phyloP scores from a whole-genome alignment of 805 yeast species.

The Wickerhamiella siamensis region DNA sequence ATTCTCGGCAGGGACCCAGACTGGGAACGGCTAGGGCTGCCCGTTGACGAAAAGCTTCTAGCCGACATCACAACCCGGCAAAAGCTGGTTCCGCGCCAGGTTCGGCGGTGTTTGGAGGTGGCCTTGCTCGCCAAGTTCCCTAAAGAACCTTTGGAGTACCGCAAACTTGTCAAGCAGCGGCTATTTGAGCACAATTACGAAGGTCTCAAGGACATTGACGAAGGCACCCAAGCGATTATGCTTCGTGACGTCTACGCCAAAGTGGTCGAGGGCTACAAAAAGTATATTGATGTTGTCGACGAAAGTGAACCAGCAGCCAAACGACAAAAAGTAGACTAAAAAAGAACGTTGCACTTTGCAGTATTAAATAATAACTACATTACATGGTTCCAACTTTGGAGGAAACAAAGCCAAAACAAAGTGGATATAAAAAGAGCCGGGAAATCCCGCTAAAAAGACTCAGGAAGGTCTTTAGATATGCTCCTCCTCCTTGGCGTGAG shows the following conservation, averaged over 20 bases:
- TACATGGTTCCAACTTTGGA: slow-evolving; percentile 1
- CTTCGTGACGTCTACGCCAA: slow-evolving; percentile 51
- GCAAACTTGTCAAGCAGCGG: slow-evolving; percentile 59
- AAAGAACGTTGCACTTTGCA: background rate
- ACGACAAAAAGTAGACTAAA: background rate
- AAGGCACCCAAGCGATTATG: slow-evolving; percentile 59
- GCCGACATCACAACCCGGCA: slow-evolving; percentile 26
- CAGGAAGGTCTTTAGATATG: background rate
- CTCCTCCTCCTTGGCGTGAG: slow-evolving; percentile 18
- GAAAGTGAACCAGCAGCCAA: background rate
- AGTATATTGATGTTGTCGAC: background rate
- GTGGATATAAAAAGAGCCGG: background rate
- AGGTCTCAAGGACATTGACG: slow-evolving; percentile 54
- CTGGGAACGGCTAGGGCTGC: background rate
- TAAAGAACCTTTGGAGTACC: slow-evolving; percentile 21
- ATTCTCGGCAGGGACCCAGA: slow-evolving; percentile 33
- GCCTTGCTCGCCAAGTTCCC: slow-evolving; percentile 31
- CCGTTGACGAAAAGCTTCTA: slow-evolving; percentile 10
- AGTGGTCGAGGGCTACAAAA: slow-evolving; percentile 4
- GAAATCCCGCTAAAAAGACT: background rate
- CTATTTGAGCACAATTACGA: slow-evolving; percentile 69
- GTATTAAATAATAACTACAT: slow-evolving; percentile 3
- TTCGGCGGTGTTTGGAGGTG: slow-evolving; percentile 68
- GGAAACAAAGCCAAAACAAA: background rate
- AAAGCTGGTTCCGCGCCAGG: slow-evolving; percentile 67